A percentile compares a stretch with the other conserved stretches of the same genome.
These are phyloP conservation scores for Globisporangium ultimum DNA, from an alignment of 352 stramenopile genomes.

Conservation along the genomic window DNA sequence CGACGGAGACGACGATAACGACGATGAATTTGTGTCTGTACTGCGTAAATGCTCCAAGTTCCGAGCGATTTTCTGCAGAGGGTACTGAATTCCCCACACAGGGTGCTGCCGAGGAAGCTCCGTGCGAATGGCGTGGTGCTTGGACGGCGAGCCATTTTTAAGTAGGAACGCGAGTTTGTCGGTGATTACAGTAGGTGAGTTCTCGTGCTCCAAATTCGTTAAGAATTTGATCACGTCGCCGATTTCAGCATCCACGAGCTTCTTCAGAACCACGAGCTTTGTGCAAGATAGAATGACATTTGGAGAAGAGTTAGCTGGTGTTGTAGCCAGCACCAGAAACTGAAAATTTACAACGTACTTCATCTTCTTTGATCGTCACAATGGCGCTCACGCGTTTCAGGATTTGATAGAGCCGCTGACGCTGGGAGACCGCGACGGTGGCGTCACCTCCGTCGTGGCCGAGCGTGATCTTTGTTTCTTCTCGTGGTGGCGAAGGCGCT, in stretches of 20 bases:
- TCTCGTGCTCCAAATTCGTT: constrained; percentile 39
- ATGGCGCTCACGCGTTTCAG: constrained; percentile 52
- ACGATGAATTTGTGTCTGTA: background rate
- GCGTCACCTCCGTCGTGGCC: constrained; percentile 26
- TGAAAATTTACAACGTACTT: constrained; percentile 23
- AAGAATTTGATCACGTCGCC: constrained; percentile 70
- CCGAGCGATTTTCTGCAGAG: constrained; percentile 64
- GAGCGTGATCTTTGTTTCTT: constrained; percentile 61
- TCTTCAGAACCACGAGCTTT: constrained; percentile 64
- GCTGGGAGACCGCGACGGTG: constrained; percentile 46
- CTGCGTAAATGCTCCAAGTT: constrained; percentile 48
- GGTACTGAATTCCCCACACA: constrained; percentile 65
- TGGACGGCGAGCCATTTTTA: constrained; percentile 53
- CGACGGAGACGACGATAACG: constrained; percentile 18
- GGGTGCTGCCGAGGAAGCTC: constrained; percentile 35
- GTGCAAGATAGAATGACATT: too few relatives aligned
- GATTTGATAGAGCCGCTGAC: constrained; percentile 59
- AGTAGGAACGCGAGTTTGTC: constrained; percentile 37
- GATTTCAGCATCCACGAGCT: constrained; percentile 66
- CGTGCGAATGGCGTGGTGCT: constrained; percentile 28
- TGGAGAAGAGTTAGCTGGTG: too few relatives aligned
- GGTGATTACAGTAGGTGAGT: constrained; percentile 22
- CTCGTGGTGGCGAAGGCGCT: constrained; percentile 21
- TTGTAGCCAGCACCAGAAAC: too few relatives aligned
- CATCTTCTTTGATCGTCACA: constrained; percentile 48